Evolutionary conservation across 768 basidiomycete genomes (phyloP).

Genomic region (Daedaleopsis nitida): DNA sequence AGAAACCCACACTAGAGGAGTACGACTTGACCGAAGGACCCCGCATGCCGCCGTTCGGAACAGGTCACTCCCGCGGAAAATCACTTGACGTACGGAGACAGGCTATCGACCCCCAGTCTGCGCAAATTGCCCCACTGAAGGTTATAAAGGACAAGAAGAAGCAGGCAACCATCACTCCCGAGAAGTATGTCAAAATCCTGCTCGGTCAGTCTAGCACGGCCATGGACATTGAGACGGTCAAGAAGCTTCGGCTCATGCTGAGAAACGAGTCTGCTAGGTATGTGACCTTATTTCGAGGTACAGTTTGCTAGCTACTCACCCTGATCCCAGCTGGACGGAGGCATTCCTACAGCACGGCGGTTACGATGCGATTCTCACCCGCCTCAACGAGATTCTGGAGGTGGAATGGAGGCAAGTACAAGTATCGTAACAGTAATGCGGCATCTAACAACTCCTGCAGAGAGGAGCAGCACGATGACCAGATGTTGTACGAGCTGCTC

Average conservation of each 20-base stretch:
- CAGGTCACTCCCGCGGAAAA: constrained; percentile 44
- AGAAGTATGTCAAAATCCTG: constrained; percentile 68
- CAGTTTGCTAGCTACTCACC: not conserved
- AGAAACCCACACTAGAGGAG: constrained; percentile 12
- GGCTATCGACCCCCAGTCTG: constrained; percentile 3
- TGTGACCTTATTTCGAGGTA: constrained; percentile 9
- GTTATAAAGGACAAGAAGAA: constrained; percentile 55
- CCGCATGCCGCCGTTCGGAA: constrained; percentile 4
- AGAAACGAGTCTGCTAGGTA: constrained; percentile 91
- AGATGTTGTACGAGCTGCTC: constrained; percentile 87
- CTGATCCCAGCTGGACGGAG: constrained; percentile 75
- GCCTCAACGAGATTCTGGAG: constrained; percentile 89
- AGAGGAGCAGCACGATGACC: constrained; percentile 98
- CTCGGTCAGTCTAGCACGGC: constrained; percentile 65
- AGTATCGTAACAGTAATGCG: not conserved
- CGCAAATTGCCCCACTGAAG: constrained; percentile 24
- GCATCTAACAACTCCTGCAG: constrained; percentile 41
- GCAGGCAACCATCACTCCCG: constrained; percentile 46
- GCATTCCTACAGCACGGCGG: constrained; percentile 84
- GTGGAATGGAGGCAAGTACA: constrained; percentile 90
- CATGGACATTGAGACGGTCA: constrained; percentile 85
- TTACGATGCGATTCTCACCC: constrained; percentile 79
- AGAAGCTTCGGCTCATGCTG: constrained; percentile 83
- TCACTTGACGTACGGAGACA: constrained; percentile 54
- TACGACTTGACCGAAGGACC: constrained; percentile 13